Conservation (phyloP, 306 rosid species). For the Vigna reflexopilosa region DNA sequence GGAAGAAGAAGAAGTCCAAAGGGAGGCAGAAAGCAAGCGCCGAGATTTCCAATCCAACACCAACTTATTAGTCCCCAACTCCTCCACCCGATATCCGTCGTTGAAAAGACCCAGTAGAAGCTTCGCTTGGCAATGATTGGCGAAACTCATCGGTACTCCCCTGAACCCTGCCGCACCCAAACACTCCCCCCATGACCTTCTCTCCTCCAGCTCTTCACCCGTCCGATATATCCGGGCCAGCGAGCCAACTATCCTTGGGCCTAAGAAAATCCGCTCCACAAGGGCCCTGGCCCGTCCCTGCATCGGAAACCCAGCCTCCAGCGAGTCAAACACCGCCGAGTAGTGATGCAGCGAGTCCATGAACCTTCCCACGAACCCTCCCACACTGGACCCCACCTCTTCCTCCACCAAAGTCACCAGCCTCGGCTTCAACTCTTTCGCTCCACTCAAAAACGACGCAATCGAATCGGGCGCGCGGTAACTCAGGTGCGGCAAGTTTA, state of each 20-base stretch:
- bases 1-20: slow-evolving; percentile 64
- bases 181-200: slow-evolving; percentile 68
- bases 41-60: slow-evolving; percentile 81
- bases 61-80: slow-evolving; percentile 55
- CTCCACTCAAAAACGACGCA: slow-evolving; percentile 69
- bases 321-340: slow-evolving; percentile 80
- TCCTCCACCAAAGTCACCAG: slow-evolving; percentile 75
- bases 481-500: slow-evolving; percentile 74
- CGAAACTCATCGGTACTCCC: slow-evolving; percentile 60
- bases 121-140: slow-evolving; percentile 85
- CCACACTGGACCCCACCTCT: slow-evolving; percentile 46
- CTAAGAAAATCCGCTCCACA: slow-evolving; percentile 82
- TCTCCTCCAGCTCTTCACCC: slow-evolving; percentile 37
- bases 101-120: slow-evolving; percentile 75
- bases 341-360: slow-evolving; percentile 75
- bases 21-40: slow-evolving; percentile 75
- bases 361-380: slow-evolving; percentile 69
- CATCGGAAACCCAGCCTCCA: slow-evolving; percentile 82
- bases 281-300: slow-evolving; percentile 67
- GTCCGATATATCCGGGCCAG: slow-evolving; percentile 60
- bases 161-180: slow-evolving; percentile 58
- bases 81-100: slow-evolving; percentile 80
- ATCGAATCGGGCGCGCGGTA: slow-evolving; percentile 66
- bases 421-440: slow-evolving; percentile 62
- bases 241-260: slow-evolving; percentile 69